Conservation (phyloP, 768 basidiomycete species). For the Termitomyces eurrhizus region DNA sequence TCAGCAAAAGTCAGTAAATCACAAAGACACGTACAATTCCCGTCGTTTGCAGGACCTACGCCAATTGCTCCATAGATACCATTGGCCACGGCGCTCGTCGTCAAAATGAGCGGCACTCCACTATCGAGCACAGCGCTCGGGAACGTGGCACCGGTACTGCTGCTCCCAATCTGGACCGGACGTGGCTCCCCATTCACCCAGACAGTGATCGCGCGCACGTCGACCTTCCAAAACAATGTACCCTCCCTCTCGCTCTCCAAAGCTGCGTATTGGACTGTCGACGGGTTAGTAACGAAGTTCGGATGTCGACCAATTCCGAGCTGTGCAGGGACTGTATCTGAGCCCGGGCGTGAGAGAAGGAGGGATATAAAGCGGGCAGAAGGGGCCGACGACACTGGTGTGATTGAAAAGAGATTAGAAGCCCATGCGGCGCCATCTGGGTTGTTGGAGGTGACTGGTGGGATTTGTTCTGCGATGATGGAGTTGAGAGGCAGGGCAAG, state of each 20-base stretch:
- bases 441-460: no score
- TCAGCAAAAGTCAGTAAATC: background rate
- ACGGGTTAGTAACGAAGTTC: slow-evolving; percentile 45
- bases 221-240: slow-evolving; percentile 59
- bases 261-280: slow-evolving; percentile 43
- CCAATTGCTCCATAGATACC: slow-evolving; percentile 83
- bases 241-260: slow-evolving; percentile 40
- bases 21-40: slow-evolving; percentile 49
- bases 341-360: slow-evolving; percentile 62
- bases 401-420: slow-evolving; percentile 70
- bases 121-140: slow-evolving; percentile 74
- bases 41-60: slow-evolving; percentile 54
- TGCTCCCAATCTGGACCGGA: slow-evolving; percentile 35
- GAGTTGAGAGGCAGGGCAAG: no score
- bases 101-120: slow-evolving; percentile 64
- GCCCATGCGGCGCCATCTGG: no score
- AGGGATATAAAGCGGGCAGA: slow-evolving; percentile 39
- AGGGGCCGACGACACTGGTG: slow-evolving; percentile 28
- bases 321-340: slow-evolving; percentile 46
- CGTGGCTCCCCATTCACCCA: slow-evolving; percentile 12
- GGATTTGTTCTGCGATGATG: no score
- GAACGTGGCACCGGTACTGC: slow-evolving; percentile 32
- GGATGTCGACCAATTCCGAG: slow-evolving; percentile 75
- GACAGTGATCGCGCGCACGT: slow-evolving; percentile 25
- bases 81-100: slow-evolving; percentile 58